Base-by-base conservation (phyloP, 2,329 filamentous ascomycete genomes). In the Aspergillus spinulosporus region DNA sequence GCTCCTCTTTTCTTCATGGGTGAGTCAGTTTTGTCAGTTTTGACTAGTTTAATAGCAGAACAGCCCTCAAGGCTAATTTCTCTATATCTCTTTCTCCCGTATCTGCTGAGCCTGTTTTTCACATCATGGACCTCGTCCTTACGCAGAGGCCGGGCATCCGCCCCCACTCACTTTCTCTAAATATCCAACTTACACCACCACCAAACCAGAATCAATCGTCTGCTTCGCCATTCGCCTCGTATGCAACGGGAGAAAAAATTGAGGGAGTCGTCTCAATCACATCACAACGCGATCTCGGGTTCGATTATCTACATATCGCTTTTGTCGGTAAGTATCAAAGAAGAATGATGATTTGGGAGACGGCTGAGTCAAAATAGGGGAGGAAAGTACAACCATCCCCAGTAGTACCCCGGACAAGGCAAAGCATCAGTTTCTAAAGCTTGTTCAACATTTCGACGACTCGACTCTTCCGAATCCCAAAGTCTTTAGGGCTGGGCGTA, bases 231-330 rank as follows among this genome's bases (percentile, higher is more conserved):
- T 39, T 39, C 12, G 36, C 36, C 11, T 59, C 57, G 2, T 55
- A 49, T 42, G 29, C 49, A 28, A 56, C 57, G 2, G 57, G 57
- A 7, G 57, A 59, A 12, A 56, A 37, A 9, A 52, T 59, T n/a
- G 34, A 56, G 12, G 57, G 57, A 4, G 15, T 53, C 3, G 36
- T 52, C 26, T 56, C 57, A 1, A 37, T 59, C 32, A 14, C 40
- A 3, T 32, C 57, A 1, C 49, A 56, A 5, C 26, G 34, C 11
- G 57, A 59, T 44, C 7, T 59, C 5, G 21, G n/a, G 1, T 39
- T 56, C 4, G 57, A 59, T 8, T 43, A 50, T 26, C 40, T 59
- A 2, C 48, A 56, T 32, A 47, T 59, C 9, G 52, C 49, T 0
- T 59, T 59, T 15, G 49, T 53, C 21, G 57, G 57, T 59, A 40